Evolutionary conservation across 2,329 filamentous ascomycete genomes (phyloP).

Genomic region (Fusarium annulatum): DNA sequence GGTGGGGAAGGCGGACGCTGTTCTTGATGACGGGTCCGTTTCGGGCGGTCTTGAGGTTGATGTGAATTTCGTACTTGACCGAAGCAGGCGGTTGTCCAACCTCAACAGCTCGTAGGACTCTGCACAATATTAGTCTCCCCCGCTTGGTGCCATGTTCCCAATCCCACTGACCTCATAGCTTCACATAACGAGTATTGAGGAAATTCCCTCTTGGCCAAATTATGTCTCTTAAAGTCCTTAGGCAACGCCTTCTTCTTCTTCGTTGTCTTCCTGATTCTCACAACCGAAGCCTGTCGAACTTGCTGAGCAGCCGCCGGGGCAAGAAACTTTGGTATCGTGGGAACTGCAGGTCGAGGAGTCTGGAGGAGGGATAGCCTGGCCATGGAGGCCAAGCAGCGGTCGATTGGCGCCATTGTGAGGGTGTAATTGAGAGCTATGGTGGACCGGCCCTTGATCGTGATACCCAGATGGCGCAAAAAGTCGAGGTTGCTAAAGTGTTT

Average conservation of each 20-base stretch:
- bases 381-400: conserved; percentile 66
- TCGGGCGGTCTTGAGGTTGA: conserved; percentile 85
- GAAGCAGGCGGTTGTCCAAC: conserved; percentile 80
- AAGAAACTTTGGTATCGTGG: conserved; percentile 61
- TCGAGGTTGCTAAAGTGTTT: conserved; percentile 32
- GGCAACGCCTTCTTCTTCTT: conserved; percentile 69
- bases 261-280: conserved; percentile 62
- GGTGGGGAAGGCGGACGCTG: conserved; percentile 87
- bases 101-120: conserved; percentile 91
- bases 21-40: conserved; percentile 89
- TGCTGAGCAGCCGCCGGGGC: conserved; percentile 58
- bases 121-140: conserved; percentile 50
- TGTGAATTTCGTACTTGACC: conserved; percentile 88
- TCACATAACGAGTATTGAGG: conserved; percentile 84
- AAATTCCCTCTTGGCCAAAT: conserved; percentile 71
- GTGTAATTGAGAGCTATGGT: conserved; percentile 43
- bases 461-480: conserved; percentile 38
- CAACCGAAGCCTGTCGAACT: conserved; percentile 55
- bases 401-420: conserved; percentile 61
- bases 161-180: conserved; percentile 81
- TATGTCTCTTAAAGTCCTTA: conserved; percentile 75
- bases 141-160: background rate
- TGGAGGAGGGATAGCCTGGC: conserved; percentile 61
- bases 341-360: conserved; percentile 54
- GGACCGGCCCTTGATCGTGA: conserved; percentile 29